phyloP scores from a whole-genome alignment of 2,329 filamentous ascomycete species.

The Didymella glomerata region DNA sequence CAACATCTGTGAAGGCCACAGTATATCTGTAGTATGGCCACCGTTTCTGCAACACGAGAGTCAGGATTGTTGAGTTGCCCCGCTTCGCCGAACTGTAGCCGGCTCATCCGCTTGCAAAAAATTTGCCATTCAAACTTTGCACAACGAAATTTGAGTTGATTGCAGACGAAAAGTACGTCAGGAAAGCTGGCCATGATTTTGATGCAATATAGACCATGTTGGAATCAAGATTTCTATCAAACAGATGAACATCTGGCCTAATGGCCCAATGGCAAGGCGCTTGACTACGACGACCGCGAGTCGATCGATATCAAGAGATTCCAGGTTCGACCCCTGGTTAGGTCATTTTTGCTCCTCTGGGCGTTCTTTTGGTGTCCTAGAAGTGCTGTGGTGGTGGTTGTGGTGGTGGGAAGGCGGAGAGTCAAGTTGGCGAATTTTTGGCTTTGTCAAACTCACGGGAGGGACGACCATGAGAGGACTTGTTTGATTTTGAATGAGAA shows the following conservation, averaged over 20 bases:
- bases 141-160: neutral
- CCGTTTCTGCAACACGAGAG: too few species aligned
- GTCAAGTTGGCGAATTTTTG: neutral
- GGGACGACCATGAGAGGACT: neutral
- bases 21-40: too few species aligned
- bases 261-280: conserved; percentile 63
- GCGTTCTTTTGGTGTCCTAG: neutral
- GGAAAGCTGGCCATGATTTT: too few species aligned
- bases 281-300: conserved; percentile 57
- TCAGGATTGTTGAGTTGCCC: neutral
- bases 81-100: conserved; percentile 8
- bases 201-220: neutral
- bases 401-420: neutral
- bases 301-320: conserved; percentile 39
- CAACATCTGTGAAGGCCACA: too few species aligned
- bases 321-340: conserved; percentile 38
- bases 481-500: neutral
- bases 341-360: conserved; percentile 21
- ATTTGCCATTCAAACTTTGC: neutral
- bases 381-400: neutral
- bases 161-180: too few species aligned
- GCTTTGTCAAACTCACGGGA: neutral
- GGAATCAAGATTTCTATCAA: neutral
- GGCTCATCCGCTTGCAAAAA: conserved; percentile 5
- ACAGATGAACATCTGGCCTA: conserved; percentile 20